These are phyloP conservation scores for Maudiozyma bulderi DNA, from an alignment of 805 yeast genomes.

Conservation along the genomic window DNA sequence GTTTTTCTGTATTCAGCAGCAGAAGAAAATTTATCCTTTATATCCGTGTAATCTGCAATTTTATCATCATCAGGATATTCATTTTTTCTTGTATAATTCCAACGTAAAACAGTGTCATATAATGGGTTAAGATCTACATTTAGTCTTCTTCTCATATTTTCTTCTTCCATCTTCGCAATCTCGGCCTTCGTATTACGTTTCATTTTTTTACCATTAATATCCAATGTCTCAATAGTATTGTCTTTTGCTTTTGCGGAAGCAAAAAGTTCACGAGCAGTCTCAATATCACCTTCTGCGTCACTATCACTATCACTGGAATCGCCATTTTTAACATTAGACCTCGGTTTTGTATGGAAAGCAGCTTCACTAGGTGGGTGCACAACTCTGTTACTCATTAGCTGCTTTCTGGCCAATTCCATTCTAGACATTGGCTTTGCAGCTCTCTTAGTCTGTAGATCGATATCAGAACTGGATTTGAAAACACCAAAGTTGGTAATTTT, in stretches of 20 bases:
- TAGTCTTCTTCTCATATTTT: constrained; percentile 67
- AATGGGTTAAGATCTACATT: constrained; percentile 71
- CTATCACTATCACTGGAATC: constrained; percentile 32
- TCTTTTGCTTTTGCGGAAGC: constrained; percentile 26
- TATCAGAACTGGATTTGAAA: constrained; percentile 21
- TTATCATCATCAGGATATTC: constrained; percentile 51
- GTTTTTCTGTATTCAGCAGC: constrained; percentile 57
- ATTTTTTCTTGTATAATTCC: constrained; percentile 58
- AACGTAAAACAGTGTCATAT: constrained; percentile 55
- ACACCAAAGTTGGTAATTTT: constrained; percentile 33
- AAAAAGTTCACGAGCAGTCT: constrained; percentile 29
- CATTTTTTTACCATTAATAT: constrained; percentile 33
- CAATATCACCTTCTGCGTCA: constrained; percentile 33
- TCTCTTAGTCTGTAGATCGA: constrained; percentile 15
- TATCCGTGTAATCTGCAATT: constrained; percentile 33
- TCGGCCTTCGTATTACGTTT: constrained; percentile 33
- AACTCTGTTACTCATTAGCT: constrained; percentile 22
- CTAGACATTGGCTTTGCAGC: constrained; percentile 28
- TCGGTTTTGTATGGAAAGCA: constrained; percentile 37
- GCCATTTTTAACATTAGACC: constrained; percentile 13
- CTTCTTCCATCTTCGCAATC: constrained; percentile 50
- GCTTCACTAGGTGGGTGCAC: constrained; percentile 41
- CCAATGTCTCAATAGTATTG: constrained; percentile 30
- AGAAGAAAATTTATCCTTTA: constrained; percentile 46
- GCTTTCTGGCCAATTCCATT: constrained; percentile 32